Evolutionary conservation across 202 grass and related monocot genomes (phyloP).

Genomic region (Panicum virgatum): DNA sequence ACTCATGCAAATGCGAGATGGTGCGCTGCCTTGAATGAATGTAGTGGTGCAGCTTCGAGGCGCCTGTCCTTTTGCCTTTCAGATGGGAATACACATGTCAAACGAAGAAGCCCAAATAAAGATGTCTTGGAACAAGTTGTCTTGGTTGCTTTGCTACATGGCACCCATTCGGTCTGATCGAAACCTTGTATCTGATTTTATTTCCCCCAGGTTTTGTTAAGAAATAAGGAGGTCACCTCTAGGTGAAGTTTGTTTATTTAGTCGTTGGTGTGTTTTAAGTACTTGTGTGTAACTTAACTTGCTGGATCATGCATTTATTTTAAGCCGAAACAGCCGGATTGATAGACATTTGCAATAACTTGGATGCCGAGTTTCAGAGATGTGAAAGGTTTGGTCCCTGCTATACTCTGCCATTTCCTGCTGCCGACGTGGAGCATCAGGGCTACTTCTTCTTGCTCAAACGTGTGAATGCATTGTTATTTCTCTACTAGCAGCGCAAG

Average conservation of each 20-base stretch:
- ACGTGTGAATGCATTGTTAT: no score
- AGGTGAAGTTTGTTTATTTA: not conserved
- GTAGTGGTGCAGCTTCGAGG: not conserved
- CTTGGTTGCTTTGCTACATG: not conserved
- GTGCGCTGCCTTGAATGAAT: not conserved
- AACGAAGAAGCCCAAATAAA: not conserved
- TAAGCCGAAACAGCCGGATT: not conserved
- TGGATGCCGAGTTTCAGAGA: not conserved
- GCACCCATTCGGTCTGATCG: not conserved
- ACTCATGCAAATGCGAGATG: not conserved
- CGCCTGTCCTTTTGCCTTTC: not conserved
- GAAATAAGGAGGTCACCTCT: not conserved
- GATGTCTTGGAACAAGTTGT: not conserved
- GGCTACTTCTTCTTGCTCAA: no score
- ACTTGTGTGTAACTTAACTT: not conserved
- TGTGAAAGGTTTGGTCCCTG: not conserved
- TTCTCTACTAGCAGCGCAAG: no score
- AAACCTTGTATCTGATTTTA: not conserved
- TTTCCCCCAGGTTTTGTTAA: not conserved
- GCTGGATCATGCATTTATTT: not conserved
- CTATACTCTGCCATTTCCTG: no score
- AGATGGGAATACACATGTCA: not conserved
- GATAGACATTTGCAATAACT: not conserved
- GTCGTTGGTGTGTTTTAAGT: not conserved
- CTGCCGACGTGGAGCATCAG: no score